Evolutionary conservation across 1,284 basidiomycete genomes (phyloP), one percentile per base, ranked within the genome.

Genomic region (Wolfiporia cocos): DNA sequence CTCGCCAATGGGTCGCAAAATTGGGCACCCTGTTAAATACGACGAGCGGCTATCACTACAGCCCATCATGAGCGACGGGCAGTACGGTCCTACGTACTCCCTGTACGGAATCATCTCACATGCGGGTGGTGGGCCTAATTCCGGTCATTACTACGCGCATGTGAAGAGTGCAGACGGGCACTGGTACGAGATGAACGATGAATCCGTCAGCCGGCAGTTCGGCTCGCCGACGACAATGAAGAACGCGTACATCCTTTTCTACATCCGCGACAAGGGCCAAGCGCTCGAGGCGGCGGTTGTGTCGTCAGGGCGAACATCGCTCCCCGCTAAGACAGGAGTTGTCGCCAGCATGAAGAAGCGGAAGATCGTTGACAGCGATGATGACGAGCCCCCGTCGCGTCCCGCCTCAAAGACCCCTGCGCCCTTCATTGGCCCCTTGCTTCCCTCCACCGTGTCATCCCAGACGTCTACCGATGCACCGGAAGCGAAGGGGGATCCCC

Each of bases 121-220:
- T 62, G 89, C 87, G 18, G 96, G 96, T 38, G 75, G 81, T 35
- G 91, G 93, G 2, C 91, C 93, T 11, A 91, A 96, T 58, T 95
- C 90, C 2, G 96, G 96, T 0, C 96, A 99, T 63, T 99, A 99
- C 65, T 93, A 85, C 49, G 86, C 95, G 5, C 85, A 83, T 54
- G 83, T 98, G 54, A 89, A 82, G 57, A 75, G 78, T 34, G 75
- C 73, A 17, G 70, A 76, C 26, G 86, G 83, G 3, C 68, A 67
- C 42, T 98, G 94, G 93, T 86, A 78, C 63, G 81, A 92, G 64
- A 94, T 94, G 82, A 96, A 99, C 66, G 96, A 99, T 65, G 91
- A 93, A 30, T 70, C 71, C 31, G 85, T 93, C 29, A 71, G 71
- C 24, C 56, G 65, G 38, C 44, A 65, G 49, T 49, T 56, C 19